Conservation (phyloP, 169 alveolate species). For the Plasmodium blacklocki region DNA sequence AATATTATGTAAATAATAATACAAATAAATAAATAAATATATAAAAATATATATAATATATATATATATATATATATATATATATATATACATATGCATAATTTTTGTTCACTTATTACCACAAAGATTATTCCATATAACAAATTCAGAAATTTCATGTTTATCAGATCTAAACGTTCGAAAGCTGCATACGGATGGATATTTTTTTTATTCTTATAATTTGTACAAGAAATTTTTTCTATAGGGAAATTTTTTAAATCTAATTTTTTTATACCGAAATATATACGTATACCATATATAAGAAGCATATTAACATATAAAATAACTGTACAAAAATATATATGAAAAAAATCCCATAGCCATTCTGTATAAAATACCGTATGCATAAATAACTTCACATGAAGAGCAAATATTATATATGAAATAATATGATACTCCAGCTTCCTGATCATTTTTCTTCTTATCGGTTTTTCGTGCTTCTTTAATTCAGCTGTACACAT, state of each 20-base stretch:
- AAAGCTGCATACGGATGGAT: constrained; percentile 46
- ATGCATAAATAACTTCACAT: constrained; percentile 34
- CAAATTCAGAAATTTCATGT: constrained; percentile 21
- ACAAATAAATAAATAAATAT: background rate
- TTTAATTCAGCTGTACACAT: no score
- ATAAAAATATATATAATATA: background rate
- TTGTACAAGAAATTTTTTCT: constrained; percentile 14
- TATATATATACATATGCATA: background rate
- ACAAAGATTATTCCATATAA: constrained; percentile 39
- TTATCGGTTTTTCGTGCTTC: background rate
- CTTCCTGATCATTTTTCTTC: constrained; percentile 48
- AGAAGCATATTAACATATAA: constrained; percentile 1
- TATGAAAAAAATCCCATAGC: constrained; percentile 61
- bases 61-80: background rate
- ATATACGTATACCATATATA: constrained; percentile 2
- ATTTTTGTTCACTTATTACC: constrained; percentile 22
- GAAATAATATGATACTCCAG: constrained; percentile 56
- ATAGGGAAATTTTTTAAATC: constrained; percentile 31
- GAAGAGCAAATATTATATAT: constrained; percentile 37
- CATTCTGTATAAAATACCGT: constrained; percentile 17
- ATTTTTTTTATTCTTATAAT: constrained; percentile 17
- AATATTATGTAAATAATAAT: background rate
- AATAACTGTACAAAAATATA: constrained; percentile 22
- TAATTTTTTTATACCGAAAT: constrained; percentile 13
- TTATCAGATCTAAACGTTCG: constrained; percentile 36